Base-by-base conservation (phyloP, 1,284 basidiomycete species). In the Thecaphora thlaspeos region DNA sequence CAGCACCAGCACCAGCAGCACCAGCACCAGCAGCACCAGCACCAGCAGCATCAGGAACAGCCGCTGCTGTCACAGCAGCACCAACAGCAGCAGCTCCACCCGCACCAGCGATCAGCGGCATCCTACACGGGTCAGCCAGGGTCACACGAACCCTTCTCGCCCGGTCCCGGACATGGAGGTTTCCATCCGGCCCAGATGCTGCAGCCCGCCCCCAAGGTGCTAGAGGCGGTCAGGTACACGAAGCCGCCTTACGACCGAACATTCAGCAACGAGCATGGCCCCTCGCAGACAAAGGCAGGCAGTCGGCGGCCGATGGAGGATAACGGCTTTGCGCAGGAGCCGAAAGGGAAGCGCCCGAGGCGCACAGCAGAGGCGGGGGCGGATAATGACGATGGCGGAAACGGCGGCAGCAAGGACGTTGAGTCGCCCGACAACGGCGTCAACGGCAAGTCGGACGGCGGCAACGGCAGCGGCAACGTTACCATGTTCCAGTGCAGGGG, bases 401-500 rank as follows among this genome's bases (percentile, higher is more conserved):
- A 34, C 4, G 32, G n/a, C n/a, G n/a, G 32, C 32, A 17, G 7
- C 32, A 34, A 43, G 36, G 34, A 40, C 3, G 44, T 43, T 21
- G 47, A 19, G 17, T 48, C 54, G 10, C 36, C 46, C 1, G 48
- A 61, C 9, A 46, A 57, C 23, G 34, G 36, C 19, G 46, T 46
- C 24, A 53, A 39, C 7, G 36, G 46, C 37, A 63, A 63, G 53
- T 40, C 50, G 4, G 61, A 64, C 26, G 51, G 49, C 15, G 24
- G 24, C 10, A 41, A 43, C 32, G 28, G 34, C 17, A 59, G 53
- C 21, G 68, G 69, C 40, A 71, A 87, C 7, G 85, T 88, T 54
- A 95, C 94, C 81, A 89, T 92, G 55, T 96, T 95, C 79, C 89
- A 92, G 72, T 97, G 93, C 81, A 84, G 87, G 55, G 92, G 92